Percentiles rank a stretch among this genome's conserved stretches.
phyloP scores from a whole-genome alignment of 1,139 yeast species.

The Taphrina confusa region DNA sequence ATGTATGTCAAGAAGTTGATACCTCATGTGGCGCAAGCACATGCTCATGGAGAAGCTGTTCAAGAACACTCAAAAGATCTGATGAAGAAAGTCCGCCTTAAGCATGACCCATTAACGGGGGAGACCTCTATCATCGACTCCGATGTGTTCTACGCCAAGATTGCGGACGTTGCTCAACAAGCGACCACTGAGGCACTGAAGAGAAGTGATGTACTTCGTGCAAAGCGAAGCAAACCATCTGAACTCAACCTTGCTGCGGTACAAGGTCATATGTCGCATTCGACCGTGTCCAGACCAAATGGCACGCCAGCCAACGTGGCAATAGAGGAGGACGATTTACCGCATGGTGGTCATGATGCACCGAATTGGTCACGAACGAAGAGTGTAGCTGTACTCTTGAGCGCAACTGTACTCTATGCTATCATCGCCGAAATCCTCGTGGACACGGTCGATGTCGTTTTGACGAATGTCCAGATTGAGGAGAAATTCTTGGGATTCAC shows the following conservation, averaged over 20 bases:
- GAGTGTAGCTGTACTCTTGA: constrained; percentile 77
- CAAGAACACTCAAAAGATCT: constrained; percentile 15
- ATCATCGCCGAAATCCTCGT: constrained; percentile 92
- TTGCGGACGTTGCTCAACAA: constrained; percentile 34
- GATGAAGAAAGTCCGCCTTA: constrained; percentile 3
- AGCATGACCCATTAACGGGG: constrained; percentile 13
- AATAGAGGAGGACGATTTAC: constrained; percentile 46
- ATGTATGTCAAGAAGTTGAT: constrained; percentile 24
- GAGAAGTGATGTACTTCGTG: constrained; percentile 14
- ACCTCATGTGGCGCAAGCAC: constrained; percentile 13
- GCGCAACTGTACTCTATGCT: constrained; percentile 86
- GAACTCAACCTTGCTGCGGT: neutral
- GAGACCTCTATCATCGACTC: constrained; percentile 14
- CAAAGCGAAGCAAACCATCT: constrained; percentile 8
- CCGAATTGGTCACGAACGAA: constrained; percentile 94
- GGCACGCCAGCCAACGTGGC: neutral
- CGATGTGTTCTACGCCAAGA: constrained; percentile 23
- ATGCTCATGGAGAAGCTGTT: neutral
- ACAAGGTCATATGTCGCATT: neutral
- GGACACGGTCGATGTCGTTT: constrained; percentile 87
- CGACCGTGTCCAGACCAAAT: neutral
- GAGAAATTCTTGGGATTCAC: constrained; percentile 92
- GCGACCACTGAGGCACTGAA: constrained; percentile 34
- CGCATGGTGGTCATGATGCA: constrained; percentile 82
- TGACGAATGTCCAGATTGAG: constrained; percentile 71